These are phyloP conservation scores for Geotrichum carabidarum DNA, from an alignment of 1,139 yeast species.

Conservation along the genomic window DNA sequence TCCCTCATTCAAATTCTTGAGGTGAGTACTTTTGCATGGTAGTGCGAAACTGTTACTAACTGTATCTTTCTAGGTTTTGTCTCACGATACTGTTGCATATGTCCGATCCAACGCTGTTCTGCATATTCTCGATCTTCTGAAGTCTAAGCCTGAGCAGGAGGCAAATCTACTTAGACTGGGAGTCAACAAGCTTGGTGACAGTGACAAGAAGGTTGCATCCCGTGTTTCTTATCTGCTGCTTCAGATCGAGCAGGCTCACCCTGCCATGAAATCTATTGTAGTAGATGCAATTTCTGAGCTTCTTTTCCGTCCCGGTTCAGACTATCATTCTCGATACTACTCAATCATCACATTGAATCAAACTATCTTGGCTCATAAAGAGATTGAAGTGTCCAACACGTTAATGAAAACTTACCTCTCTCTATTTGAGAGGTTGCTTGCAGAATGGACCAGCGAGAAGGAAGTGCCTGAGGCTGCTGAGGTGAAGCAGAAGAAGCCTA, in stretches of 20 bases:
- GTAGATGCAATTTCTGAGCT: conserved; percentile 77
- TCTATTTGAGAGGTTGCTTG: conserved; percentile 74
- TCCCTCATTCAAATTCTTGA: conserved; percentile 66
- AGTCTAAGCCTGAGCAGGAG: conserved; percentile 93
- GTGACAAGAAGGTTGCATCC: conserved; percentile 84
- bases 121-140: conserved; percentile 74
- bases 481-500: conserved; percentile 41
- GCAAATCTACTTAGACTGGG: conserved; percentile 83
- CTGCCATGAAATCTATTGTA: conserved; percentile 85
- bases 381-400: conserved; percentile 71
- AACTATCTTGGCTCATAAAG: conserved; percentile 76
- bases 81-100: conserved; percentile 89
- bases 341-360: conserved; percentile 85
- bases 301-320: conserved; percentile 68
- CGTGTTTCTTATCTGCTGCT: conserved; percentile 78
- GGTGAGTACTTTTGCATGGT: conserved; percentile 29
- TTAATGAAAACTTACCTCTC: conserved; percentile 81
- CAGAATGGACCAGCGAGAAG: conserved; percentile 57
- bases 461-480: conserved; percentile 30
- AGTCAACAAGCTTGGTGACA: conserved; percentile 90
- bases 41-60: conserved; percentile 3
- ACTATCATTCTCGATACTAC: conserved; percentile 84
- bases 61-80: conserved; percentile 36
- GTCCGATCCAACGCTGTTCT: conserved; percentile 73
- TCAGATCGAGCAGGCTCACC: conserved; percentile 84